phyloP scores from a whole-genome alignment of 345 rosid species.

The Brassica carinata region DNA sequence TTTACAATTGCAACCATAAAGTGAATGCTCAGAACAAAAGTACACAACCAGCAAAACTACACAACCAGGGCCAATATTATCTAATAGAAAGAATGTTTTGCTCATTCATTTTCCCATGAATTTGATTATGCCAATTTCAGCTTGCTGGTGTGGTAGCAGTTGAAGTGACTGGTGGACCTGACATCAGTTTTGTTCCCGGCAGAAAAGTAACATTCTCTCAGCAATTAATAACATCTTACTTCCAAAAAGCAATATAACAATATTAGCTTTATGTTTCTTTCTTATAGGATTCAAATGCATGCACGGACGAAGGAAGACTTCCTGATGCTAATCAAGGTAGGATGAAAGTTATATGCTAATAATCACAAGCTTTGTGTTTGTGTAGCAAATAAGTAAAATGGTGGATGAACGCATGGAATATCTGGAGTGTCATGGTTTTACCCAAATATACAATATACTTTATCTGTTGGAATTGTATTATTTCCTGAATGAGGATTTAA shows the following conservation, averaged over 20 bases:
- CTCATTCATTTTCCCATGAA: background rate
- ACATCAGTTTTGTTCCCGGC: slow-evolving; percentile 78
- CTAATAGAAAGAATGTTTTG: background rate
- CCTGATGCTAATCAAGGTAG: slow-evolving; percentile 83
- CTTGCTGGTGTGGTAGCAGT: slow-evolving; percentile 94
- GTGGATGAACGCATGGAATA: background rate
- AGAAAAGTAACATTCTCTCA: slow-evolving; percentile 54
- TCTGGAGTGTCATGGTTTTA: slow-evolving; percentile 9
- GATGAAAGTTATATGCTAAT: background rate
- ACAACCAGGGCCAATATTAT: background rate
- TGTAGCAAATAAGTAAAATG: background rate
- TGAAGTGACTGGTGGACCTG: slow-evolving; percentile 92
- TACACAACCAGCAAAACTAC: background rate
- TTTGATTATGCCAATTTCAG: slow-evolving; percentile 41
- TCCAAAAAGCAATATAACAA: slow-evolving; percentile 6
- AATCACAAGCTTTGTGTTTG: background rate
- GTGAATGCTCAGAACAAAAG: background rate
- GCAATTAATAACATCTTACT: slow-evolving; percentile 3
- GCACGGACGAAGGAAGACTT: slow-evolving; percentile 78
- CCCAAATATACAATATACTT: background rate
- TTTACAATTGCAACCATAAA: background rate
- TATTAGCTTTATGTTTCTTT: slow-evolving; percentile 11
- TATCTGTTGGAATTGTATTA: background rate
- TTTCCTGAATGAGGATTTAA: background rate
- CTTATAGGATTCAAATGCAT: slow-evolving; percentile 63